Conservation (phyloP, 768 basidiomycete species). For the Mycena olivaceomarginata region DNA sequence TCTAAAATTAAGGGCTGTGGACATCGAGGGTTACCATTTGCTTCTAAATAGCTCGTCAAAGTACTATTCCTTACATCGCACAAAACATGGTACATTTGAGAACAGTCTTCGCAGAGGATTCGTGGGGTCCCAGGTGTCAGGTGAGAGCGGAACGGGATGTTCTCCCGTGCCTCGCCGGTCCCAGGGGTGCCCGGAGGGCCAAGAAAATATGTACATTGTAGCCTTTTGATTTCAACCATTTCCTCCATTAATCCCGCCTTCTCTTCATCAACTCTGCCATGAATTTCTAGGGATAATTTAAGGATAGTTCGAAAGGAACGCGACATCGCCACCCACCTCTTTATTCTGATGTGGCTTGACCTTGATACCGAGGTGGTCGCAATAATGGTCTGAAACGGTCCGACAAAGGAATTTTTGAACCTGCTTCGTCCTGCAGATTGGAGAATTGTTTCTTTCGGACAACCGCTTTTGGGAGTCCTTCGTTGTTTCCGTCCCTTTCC, state of each 20-base stretch:
- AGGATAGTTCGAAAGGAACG: background rate
- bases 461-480: slow-evolving; percentile 49
- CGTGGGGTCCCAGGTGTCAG: too few species aligned
- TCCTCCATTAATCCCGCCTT: background rate
- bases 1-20: too few species aligned
- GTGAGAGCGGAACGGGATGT: too few species aligned
- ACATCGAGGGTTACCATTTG: too few species aligned
- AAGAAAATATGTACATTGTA: too few species aligned
- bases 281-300: background rate
- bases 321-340: slow-evolving; percentile 6
- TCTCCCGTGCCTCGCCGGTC: too few species aligned
- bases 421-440: slow-evolving; percentile 56
- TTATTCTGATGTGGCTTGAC: background rate
- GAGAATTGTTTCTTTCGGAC: slow-evolving; percentile 59
- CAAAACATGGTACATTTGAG: too few species aligned
- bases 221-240: too few species aligned
- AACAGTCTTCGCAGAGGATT: too few species aligned
- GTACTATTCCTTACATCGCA: too few species aligned
- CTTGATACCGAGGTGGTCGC: slow-evolving; percentile 26
- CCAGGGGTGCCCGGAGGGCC: too few species aligned
- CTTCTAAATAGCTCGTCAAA: too few species aligned
- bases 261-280: background rate
- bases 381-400: slow-evolving; percentile 56
- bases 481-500: slow-evolving; percentile 50
- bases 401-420: slow-evolving; percentile 47